Evolutionary conservation across 768 basidiomycete species (phyloP).

Genomic region (Calocera cornea): DNA sequence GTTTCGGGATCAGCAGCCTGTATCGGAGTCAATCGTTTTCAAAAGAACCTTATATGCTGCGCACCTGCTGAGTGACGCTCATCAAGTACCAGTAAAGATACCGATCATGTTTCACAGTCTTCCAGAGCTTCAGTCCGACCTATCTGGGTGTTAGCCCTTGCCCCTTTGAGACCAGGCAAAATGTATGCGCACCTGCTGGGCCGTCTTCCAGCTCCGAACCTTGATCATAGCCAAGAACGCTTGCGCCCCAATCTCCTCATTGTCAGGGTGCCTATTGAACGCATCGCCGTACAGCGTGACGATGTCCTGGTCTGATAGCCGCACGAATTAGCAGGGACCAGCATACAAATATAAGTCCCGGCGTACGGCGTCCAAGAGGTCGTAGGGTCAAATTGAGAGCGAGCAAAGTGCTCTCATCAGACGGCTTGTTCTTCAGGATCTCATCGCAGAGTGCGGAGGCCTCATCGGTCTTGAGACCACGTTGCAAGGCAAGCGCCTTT

Average conservation of each 20-base stretch:
- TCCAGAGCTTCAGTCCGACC: conserved; percentile 71
- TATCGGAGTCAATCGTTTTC: conserved; percentile 6
- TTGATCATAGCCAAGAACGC: conserved; percentile 77
- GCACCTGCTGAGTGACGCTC: conserved; percentile 53
- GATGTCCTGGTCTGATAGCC: conserved; percentile 58
- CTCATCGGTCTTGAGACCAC: conserved; percentile 76
- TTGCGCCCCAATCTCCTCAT: conserved; percentile 73
- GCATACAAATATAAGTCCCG: neutral
- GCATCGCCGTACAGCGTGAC: conserved; percentile 77
- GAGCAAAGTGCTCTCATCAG: conserved; percentile 57
- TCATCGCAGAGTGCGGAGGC: conserved; percentile 67
- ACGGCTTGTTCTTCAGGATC: conserved; percentile 56
- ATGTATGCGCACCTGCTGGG: conserved; percentile 49
- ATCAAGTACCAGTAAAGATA: conserved; percentile 77
- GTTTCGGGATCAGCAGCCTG: conserved; percentile 62
- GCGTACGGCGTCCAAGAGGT: conserved; percentile 54
- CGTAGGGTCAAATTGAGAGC: conserved; percentile 77
- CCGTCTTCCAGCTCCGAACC: conserved; percentile 70
- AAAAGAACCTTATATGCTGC: neutral
- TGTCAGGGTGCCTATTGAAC: conserved; percentile 62
- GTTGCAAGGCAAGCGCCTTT: conserved; percentile 72
- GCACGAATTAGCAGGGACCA: neutral
- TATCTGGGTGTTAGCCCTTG: conserved; percentile 19
- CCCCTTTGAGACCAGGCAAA: neutral
- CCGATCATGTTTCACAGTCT: conserved; percentile 67